Evolutionary conservation across 805 yeast species (phyloP), one percentile per base, ranked within the genome.

Genomic region (Ogataea trehaloabstinens): DNA sequence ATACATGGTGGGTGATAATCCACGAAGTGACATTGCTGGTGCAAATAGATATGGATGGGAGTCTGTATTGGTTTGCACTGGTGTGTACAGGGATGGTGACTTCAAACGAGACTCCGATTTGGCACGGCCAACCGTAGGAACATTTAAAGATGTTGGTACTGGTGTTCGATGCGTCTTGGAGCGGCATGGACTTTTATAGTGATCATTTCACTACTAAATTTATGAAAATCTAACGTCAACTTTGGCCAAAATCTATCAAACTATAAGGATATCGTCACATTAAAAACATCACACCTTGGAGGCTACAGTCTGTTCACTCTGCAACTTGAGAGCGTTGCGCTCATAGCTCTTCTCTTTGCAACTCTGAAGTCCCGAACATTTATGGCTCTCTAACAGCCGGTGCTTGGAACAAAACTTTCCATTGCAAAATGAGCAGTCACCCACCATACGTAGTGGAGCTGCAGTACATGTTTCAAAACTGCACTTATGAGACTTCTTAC

Each of bases 1-100:
- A 2, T 90, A 73, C 64, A 93, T 93, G 99, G 87, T 93, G 24
- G 99, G 99, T 20, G 99, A 93, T 63, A 93, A 93, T 60, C 98
- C 97, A 4, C 93, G 82, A 20, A 78, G 89, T 35, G 99, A 93
- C 58, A 93, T 93, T 38, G 72, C 73, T 40, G 99, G 99, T 0
- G 99, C 96, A 5, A 82, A 84, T 51, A 67, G 68, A 35, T 80
- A 82, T 56, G 95, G 96, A 3, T 93, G 98, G 98, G 78, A 83
- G 34, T 80, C 93, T 10, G 75, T 88, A 25, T 72, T 93, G 31
- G 87, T 93, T 19, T 71, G 81, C 45, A 85, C 97, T 0, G 99
- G 99, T 1, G 98, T 93, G 4, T 93, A 78, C 58, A 68, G 70
- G 44, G 87, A 81, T 45, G 68, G 67, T 19, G 85, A 80, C 46